These are phyloP conservation scores for Solanum stenotomum DNA, from an alignment of 257 asterid species.

Conservation along the genomic window DNA sequence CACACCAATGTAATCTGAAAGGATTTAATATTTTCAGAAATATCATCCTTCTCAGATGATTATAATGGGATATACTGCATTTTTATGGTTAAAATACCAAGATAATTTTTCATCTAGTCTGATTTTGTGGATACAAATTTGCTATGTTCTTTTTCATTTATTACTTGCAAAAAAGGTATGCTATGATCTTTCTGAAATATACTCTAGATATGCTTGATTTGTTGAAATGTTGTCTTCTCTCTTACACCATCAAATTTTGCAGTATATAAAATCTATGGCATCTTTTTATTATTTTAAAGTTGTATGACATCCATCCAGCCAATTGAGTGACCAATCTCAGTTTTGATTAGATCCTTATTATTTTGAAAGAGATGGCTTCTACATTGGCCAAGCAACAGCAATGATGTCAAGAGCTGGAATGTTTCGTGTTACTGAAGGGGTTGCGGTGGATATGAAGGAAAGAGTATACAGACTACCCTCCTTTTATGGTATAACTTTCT, in stretches of 20 bases:
- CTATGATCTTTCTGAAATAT: background rate
- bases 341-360: slow-evolving; percentile 60
- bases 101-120: background rate
- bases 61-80: background rate
- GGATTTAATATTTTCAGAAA: background rate
- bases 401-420: slow-evolving; percentile 90
- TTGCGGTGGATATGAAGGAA: slow-evolving; percentile 65
- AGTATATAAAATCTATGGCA: background rate
- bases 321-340: background rate
- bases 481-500: slow-evolving; percentile 43
- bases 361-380: slow-evolving; percentile 66
- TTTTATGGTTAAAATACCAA: background rate
- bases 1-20: background rate
- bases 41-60: background rate
- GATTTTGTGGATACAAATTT: background rate
- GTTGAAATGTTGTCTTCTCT: background rate
- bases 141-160: background rate
- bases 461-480: slow-evolving; percentile 87
- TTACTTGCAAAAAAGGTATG: background rate
- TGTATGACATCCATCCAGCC: background rate
- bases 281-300: background rate
- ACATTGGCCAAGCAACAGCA: slow-evolving; percentile 84
- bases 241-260: background rate
- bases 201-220: background rate
- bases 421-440: slow-evolving; percentile 71